Evolutionary conservation across 345 rosid genomes (phyloP), one percentile per base, ranked within the genome.

Genomic region (Psidium guajava): DNA sequence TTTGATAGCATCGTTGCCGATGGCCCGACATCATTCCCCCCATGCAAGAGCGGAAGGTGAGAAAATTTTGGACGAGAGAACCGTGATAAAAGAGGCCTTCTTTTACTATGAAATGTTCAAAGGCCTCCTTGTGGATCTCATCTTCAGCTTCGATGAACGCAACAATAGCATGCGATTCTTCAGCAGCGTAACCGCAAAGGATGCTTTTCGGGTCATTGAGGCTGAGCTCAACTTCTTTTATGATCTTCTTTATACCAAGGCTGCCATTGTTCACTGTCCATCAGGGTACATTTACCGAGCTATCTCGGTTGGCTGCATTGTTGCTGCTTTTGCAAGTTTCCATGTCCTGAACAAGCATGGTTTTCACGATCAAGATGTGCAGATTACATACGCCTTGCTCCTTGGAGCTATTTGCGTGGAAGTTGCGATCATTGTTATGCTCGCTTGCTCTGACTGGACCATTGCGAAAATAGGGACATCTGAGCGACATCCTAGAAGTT

Each of bases 141-240:
- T 12, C 73, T 11, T 59, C 20, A 0, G 0, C 36, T 1, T 13
- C 20, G 0, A 0, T 13, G 16, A n/a, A 5, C 27, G 14, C 8
- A 2, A 59, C 18, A 1, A 14, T n/a, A 59, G 73, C 73, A 0
- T 6, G 8, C 0, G 6, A n/a, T 59, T 59, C 27, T 59, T 59
- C 73, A 5, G 36, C 0, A 12, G 36, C 8, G 5, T 0, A 2
- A 27, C 36, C 18, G 4, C 36, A 6, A 59, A 59, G 36, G 73
- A 59, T 59, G 73, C 73, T 59, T 59, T 59, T 59, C 73, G 9
- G 73, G 73, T 59, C 73, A 13, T 59, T 3, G 36, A 59, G 73
- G 73, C 9, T 27, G 36, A 59, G 73, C 73, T 59, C 36, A 59
- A 59, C 36, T 27, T 59, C 73, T 59, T 59, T 14, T 27, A 59